A percentile compares a stretch with the other conserved stretches of the same genome.
phyloP scores from a whole-genome alignment of 1,284 basidiomycete genomes.

The Rhodotorula sp. region DNA sequence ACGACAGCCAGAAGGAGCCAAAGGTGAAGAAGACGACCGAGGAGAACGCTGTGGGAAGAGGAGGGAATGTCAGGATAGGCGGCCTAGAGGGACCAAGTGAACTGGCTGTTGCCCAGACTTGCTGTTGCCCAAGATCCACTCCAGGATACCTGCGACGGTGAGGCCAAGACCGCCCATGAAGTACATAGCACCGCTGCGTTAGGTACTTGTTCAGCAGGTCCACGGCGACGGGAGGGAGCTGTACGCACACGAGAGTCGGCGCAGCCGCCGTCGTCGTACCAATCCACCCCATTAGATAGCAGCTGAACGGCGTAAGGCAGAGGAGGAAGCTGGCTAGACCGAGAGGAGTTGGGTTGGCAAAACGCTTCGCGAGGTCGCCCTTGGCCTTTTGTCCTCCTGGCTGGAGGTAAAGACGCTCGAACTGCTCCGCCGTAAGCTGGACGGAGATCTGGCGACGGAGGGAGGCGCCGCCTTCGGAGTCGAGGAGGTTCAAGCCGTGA shows the following conservation, averaged over 20 bases:
- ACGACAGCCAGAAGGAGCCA: conserved; percentile 36
- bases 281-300: conserved; percentile 25
- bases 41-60: conserved; percentile 24
- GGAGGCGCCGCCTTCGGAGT: conserved; percentile 19
- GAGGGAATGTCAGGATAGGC: not conserved
- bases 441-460: conserved; percentile 33
- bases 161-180: conserved; percentile 34
- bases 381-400: conserved; percentile 41
- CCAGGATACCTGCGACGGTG: conserved; percentile 33
- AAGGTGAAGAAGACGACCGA: conserved; percentile 43
- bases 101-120: conserved; percentile 12
- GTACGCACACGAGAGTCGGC: conserved; percentile 8
- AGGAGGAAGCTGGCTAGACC: conserved; percentile 37
- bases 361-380: conserved; percentile 38
- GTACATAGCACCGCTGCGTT: conserved; percentile 22
- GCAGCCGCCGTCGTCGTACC: conserved; percentile 22
- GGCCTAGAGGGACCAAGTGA: not conserved
- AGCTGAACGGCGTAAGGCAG: conserved; percentile 37
- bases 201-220: not conserved
- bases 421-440: conserved; percentile 22
- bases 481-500: conserved; percentile 7
- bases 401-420: conserved; percentile 40
- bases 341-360: conserved; percentile 43
- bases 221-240: conserved; percentile 11
- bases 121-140: conserved; percentile 32